Base-by-base conservation (phyloP, 352 stramenopile species). In the Plasmopara viticola region DNA sequence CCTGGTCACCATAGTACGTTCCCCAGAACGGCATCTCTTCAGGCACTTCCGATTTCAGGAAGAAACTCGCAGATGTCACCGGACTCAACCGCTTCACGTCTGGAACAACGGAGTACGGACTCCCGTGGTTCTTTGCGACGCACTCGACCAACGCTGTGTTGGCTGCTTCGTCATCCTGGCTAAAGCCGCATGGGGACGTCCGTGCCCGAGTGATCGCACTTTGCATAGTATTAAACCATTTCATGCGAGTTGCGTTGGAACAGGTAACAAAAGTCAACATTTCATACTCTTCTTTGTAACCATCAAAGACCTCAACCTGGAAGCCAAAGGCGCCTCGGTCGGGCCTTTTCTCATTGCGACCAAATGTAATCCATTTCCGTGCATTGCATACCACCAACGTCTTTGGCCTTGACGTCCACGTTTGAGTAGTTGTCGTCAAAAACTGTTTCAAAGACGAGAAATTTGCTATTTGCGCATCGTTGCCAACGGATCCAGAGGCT, bases 11-110 rank as follows among this genome's bases (percentile, higher is more conserved):
- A 28, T 87, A 66, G 49, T 85, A 91, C 2, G 72, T 85, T 25
- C 81, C 80, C 78, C 78, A 91, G 45, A 91, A 89, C 2, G 81
- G 81, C 18, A 91, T 69, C 47, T 89, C 81, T 51, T 91, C 81
- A 0, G 78, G 78, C 1, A 91, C 81, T 30, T 89, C 81, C 0
- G 76, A 91, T 38, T 87, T 86, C 5, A 91, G 53, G 18, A 81
- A 83, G 56, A 91, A 91, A 30, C 59, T 86, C 4, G 71, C 69
- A 25, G 72, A 66, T 9, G 83, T 76, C 48, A 86, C 61, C 0
- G 78, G 78, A 1, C 69, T 61, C 0, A 90, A 57, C 35, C 86
- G 54, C 15, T 86, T 72, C 6, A 86, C 68, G 37, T 87, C 78
- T 0, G 79, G 79, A 2, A 86, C 43, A 1, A 84, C 69, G 13